Percentiles rank a stretch among this genome's conserved stretches.
phyloP scores from a whole-genome alignment of 805 yeast genomes.

The Metschnikowia chrysomelidarum region DNA sequence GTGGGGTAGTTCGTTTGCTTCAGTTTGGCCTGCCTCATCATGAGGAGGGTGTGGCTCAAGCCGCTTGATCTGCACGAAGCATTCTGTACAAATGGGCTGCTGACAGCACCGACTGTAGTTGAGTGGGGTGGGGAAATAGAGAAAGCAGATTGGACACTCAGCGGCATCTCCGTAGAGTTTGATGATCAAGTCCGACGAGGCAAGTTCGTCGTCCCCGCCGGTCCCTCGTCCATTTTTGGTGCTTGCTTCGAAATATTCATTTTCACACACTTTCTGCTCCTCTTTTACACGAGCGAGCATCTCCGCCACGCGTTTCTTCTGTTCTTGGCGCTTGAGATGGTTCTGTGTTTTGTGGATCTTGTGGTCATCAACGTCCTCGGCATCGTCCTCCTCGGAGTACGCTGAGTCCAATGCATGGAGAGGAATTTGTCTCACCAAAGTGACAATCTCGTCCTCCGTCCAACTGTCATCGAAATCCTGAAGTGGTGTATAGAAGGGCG shows the following conservation, averaged over 20 bases:
- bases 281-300: constrained; percentile 32
- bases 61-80: constrained; percentile 93
- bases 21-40: constrained; percentile 42
- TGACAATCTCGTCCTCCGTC: constrained; percentile 64
- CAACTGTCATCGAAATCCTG: constrained; percentile 74
- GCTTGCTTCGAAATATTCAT: constrained; percentile 27
- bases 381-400: constrained; percentile 47
- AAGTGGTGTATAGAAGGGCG: constrained; percentile 90
- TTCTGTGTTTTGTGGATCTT: constrained; percentile 50
- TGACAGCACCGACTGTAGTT: constrained; percentile 85
- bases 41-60: constrained; percentile 93
- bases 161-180: constrained; percentile 62
- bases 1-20: constrained; percentile 46
- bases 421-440: constrained; percentile 47
- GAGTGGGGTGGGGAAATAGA: constrained; percentile 74
- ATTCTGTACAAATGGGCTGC: constrained; percentile 93
- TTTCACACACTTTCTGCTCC: constrained; percentile 35
- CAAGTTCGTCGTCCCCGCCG: constrained; percentile 18
- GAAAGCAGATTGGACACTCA: constrained; percentile 95
- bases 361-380: constrained; percentile 62
- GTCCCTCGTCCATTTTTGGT: background rate
- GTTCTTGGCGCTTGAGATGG: constrained; percentile 48
- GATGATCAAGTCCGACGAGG: constrained; percentile 48
- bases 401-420: constrained; percentile 58
- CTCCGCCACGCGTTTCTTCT: constrained; percentile 43